Percentiles rank a stretch among this genome's conserved stretches.
Evolutionary conservation across 257 asterid genomes (phyloP).

Genomic region (Capsicum rhomboideum): DNA sequence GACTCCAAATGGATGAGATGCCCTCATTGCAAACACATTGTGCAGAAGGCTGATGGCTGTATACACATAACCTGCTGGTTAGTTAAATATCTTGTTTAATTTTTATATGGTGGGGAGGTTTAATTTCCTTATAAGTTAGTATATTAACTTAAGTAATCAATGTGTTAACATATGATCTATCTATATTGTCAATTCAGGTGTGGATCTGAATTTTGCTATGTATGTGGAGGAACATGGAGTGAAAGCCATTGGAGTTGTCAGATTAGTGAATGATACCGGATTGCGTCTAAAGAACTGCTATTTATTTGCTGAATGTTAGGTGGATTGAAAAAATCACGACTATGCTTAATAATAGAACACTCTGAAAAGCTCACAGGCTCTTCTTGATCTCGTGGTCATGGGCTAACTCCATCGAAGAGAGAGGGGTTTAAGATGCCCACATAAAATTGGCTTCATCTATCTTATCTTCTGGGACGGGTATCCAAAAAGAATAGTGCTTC

Average conservation of each 20-base stretch:
- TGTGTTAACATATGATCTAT: neutral
- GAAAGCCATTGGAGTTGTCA: slow-evolving; percentile 8
- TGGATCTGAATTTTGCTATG: slow-evolving; percentile 4
- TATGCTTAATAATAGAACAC: neutral
- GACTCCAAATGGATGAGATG: neutral
- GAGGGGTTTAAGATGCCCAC: too few species aligned
- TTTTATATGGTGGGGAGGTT: neutral
- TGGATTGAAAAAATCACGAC: too few species aligned
- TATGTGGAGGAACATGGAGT: slow-evolving; percentile 6
- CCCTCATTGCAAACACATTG: slow-evolving; percentile 2
- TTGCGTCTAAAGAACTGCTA: neutral
- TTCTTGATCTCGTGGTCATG: too few species aligned
- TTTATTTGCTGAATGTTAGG: too few species aligned
- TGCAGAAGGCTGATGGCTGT: slow-evolving; percentile 4
- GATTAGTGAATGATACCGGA: neutral
- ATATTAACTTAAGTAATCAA: neutral
- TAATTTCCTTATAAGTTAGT: neutral
- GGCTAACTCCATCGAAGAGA: too few species aligned
- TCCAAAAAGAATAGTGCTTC: too few species aligned
- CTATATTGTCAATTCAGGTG: neutral
- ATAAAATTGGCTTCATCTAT: too few species aligned
- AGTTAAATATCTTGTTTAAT: neutral
- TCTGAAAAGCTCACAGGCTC: too few species aligned
- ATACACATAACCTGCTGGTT: slow-evolving; percentile 6
- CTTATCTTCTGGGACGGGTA: too few species aligned